Base-by-base conservation (phyloP, 2,329 filamentous ascomycete genomes). In the Stachybotrys chlorohalonatus region DNA sequence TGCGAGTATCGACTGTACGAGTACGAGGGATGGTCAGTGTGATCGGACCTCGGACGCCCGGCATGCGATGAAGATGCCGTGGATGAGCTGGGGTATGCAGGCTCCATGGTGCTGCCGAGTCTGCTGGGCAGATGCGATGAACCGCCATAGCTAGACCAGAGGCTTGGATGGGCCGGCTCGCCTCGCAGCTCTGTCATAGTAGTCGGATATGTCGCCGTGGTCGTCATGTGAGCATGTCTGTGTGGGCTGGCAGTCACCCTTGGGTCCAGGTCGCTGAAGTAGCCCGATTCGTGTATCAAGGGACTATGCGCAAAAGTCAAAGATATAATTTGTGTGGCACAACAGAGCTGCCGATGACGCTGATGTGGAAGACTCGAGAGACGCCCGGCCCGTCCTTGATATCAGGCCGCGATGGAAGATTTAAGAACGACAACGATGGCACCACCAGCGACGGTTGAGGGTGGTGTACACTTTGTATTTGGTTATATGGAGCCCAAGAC, bases 101-200 rank as follows among this genome's bases (percentile, higher is more conserved):
- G 71, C 57, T 82, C 79, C 66, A 82, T 73, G 59, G 71, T 68
- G 63, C 74, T 76, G 58, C 75, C 72, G 59, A 76, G 78, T 59
- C 80, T 76, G 59, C 70, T 73, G 53, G 78, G 70, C 66, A 83
- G 73, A 61, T 80, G 79, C 58, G 82, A 75, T 55, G 78, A 75
- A 58, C 73, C 73, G 59, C 74, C 75, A 69, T 84, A 84, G 71
- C 74, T 80, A 62, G 79, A 73, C 81, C 81, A 84, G 62, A 84
- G 70, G 68, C 74, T 76, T 63, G 76, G 73, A 69, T 82, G 80
- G 66, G 76, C 70, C 65, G 79, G 72, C 70, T 84, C 81, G 67
- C 74, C 72, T 76, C 82, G 82, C 73, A 84, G 68, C 68, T 83
- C 81, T 78, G 81, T 79, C 81, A 84, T 83, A 68, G 75, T 80